phyloP scores from a whole-genome alignment of 192 early-diverging fungal species.

The Gaertneriomyces sp. region DNA sequence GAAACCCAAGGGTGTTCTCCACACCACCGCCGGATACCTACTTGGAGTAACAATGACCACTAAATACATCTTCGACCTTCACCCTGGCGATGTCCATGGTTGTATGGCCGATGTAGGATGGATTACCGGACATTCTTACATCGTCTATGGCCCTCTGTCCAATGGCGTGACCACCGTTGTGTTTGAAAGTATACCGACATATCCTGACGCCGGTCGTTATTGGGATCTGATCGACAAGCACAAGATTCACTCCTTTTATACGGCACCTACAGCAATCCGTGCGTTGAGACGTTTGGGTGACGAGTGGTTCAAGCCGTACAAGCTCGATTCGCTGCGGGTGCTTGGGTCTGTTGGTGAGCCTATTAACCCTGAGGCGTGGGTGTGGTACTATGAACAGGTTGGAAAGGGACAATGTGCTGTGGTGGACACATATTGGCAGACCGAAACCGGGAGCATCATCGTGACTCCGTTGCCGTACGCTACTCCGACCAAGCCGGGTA shows the following conservation, averaged over 20 bases:
- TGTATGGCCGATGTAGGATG: slow-evolving; percentile 95
- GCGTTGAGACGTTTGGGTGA: slow-evolving; percentile 87
- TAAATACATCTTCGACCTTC: slow-evolving; percentile 95
- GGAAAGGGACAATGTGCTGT: slow-evolving; percentile 83
- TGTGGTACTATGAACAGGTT: slow-evolving; percentile 92
- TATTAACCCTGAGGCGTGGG: slow-evolving; percentile 97
- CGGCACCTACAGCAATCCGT: slow-evolving; percentile 95
- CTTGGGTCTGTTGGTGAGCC: slow-evolving; percentile 96
- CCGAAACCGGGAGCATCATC: slow-evolving; percentile 90
- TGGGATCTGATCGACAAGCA: slow-evolving; percentile 75
- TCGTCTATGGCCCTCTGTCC: slow-evolving; percentile 86
- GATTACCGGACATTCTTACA: slow-evolving; percentile 74
- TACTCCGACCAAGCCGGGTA: slow-evolving; percentile 86
- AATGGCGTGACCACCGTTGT: slow-evolving; percentile 87
- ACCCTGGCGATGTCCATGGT: slow-evolving; percentile 80
- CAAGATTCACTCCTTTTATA: slow-evolving; percentile 97
- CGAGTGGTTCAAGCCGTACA: slow-evolving; percentile 68
- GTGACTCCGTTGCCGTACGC: slow-evolving; percentile 89
- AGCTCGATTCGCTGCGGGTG: slow-evolving; percentile 79
- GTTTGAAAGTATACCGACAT: slow-evolving; percentile 93
- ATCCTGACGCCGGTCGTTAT: slow-evolving; percentile 68
- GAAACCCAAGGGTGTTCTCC: slow-evolving; percentile 84
- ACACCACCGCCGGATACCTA: slow-evolving; percentile 93
- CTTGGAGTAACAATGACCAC: slow-evolving; percentile 79
- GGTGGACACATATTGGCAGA: slow-evolving; percentile 87